Base-by-base conservation (phyloP, 2,329 filamentous ascomycete genomes). In the Diaporthe humulicola region DNA sequence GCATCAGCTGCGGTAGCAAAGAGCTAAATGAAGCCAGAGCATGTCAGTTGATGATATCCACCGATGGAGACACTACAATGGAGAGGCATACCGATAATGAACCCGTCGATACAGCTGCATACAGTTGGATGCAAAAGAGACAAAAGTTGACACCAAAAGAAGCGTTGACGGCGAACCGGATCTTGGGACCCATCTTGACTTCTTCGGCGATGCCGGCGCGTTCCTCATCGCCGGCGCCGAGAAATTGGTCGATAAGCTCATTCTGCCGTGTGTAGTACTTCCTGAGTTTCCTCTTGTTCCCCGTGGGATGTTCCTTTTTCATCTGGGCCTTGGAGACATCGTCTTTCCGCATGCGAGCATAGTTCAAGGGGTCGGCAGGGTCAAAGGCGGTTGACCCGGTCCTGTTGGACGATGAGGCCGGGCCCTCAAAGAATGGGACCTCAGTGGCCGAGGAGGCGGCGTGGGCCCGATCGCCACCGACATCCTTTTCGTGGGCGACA, bases 1-100 rank as follows among this genome's bases (percentile, higher is more conserved):
- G 90, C 90, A 83, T 93, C 91, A 58, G 91, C 90, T 36, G 91
- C 88, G n/a, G 90, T 92, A 22, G 90, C 90, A 76, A 93, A 91
- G 28, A 93, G 86, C 82, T 69, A 40, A 19, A 84, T 78, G 25
- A 78, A n/a, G 22, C n/a, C 45, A 19, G 19, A 28, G 45, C 48
- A 5, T 40, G 64, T 69, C 10, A 64, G 69, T 61, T 33, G 28
- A 64, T 30, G 74, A 38, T 45, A 69, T 42, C 33, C 25, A 25
- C 22, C 10, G 56, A 17, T 50, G 25, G 15, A 30, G 48, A 52
- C 25, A 28, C 19, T 17, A 76, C 3, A 7, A 28, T 40, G 33
- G 8, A 33, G 28, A 25, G 42, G 17, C 78, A 22, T 73, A 80
- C 79, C 64, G 90, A 90, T 75, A 93, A 84, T 22, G 90, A 92